Conservation (phyloP, 2,329 filamentous ascomycete genomes). For the Fusarium nelsonii region DNA sequence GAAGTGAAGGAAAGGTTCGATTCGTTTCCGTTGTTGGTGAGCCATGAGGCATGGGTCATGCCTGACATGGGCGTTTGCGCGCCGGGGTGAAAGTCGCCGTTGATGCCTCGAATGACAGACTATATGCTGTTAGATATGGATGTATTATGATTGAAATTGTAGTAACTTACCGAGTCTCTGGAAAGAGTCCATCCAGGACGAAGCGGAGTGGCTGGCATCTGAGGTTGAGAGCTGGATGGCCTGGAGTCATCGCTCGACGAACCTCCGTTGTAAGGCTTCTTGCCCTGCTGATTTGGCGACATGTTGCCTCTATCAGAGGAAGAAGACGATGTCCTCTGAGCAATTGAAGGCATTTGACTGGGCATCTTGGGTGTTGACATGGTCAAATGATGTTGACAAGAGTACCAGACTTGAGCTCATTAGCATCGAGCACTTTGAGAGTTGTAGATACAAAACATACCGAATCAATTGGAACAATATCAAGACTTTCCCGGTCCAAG, state of each 20-base stretch:
- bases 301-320: slow-evolving; percentile 30
- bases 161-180: slow-evolving; percentile 48
- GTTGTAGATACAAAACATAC: background rate
- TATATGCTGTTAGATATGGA: slow-evolving; percentile 26
- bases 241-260: slow-evolving; percentile 1
- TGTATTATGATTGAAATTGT: rapidly evolving
- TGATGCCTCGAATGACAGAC: slow-evolving; percentile 53
- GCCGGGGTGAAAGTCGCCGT: slow-evolving; percentile 50
- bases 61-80: slow-evolving; percentile 51
- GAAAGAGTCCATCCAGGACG: slow-evolving; percentile 38
- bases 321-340: slow-evolving; percentile 38
- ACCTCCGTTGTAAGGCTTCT: slow-evolving; percentile 1
- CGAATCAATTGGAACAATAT: background rate
- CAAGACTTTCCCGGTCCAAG: background rate
- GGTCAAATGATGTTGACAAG: background rate
- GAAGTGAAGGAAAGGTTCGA: slow-evolving; percentile 54
- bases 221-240: slow-evolving; percentile 27
- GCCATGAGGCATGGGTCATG: slow-evolving; percentile 50
- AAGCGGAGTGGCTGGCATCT: slow-evolving; percentile 28
- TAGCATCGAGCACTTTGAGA: background rate
- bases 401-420: background rate
- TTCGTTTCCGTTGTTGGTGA: slow-evolving; percentile 50
- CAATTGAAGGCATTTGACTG: slow-evolving; percentile 7
- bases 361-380: slow-evolving; percentile 15
- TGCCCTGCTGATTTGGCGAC: slow-evolving; percentile 8